A percentile compares a stretch with the other conserved stretches of the same genome.
phyloP scores from a whole-genome alignment of 257 asterid genomes.

The Nicotiana sylvestris region DNA sequence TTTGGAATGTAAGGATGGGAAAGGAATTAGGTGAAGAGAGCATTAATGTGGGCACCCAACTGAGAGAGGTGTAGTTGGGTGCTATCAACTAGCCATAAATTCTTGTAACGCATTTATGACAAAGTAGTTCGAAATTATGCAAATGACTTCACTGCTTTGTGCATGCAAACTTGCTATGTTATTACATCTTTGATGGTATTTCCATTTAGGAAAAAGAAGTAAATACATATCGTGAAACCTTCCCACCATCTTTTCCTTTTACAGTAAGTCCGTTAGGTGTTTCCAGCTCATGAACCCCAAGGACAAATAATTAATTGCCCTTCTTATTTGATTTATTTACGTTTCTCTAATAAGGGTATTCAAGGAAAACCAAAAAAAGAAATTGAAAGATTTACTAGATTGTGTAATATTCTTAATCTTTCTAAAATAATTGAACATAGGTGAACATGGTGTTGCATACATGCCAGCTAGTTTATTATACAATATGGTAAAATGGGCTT shows the following conservation, averaged over 20 bases:
- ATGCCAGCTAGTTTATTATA: too few relatives aligned
- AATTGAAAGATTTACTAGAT: too few relatives aligned
- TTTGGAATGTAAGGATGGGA: slow-evolving; percentile 8
- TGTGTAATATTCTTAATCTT: too few relatives aligned
- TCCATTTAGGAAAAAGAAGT: background rate
- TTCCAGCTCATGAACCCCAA: background rate
- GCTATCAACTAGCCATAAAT: slow-evolving; percentile 34
- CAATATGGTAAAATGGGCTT: too few relatives aligned
- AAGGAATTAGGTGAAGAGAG: slow-evolving; percentile 18
- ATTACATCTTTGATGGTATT: background rate
- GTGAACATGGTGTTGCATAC: too few relatives aligned
- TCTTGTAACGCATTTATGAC: slow-evolving; percentile 40
- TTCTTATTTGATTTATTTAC: too few relatives aligned
- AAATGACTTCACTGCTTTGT: background rate
- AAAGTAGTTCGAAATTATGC: slow-evolving; percentile 32
- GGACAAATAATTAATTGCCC: background rate
- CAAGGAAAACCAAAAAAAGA: too few relatives aligned
- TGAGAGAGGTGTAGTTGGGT: slow-evolving; percentile 43
- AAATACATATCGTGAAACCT: background rate
- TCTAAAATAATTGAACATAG: too few relatives aligned
- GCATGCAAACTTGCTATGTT: background rate
- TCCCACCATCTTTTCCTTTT: background rate
- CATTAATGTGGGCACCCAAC: slow-evolving; percentile 42
- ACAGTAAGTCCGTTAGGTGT: background rate
- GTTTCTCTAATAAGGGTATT: too few relatives aligned